phyloP scores from a whole-genome alignment of 768 basidiomycete genomes.

The Boletus edulis region DNA sequence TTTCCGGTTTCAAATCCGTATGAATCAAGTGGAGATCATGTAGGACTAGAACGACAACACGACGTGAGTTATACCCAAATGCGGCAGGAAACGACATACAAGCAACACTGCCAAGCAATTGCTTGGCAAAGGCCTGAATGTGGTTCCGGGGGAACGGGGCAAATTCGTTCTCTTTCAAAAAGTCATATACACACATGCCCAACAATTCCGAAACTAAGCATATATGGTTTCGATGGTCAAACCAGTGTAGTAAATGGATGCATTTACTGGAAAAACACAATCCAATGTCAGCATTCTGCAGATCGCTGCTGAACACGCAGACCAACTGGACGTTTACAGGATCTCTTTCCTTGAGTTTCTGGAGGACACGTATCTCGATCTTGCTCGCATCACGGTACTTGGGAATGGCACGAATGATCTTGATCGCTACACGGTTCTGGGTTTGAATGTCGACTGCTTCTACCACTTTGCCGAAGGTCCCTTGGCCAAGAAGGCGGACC shows the following conservation, averaged over 20 bases:
- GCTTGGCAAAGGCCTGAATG: conserved; percentile 93
- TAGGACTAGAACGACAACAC: conserved; percentile 55
- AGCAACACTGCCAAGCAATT: conserved; percentile 87
- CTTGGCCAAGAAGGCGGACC: conserved; percentile 87
- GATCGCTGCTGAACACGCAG: conserved; percentile 5
- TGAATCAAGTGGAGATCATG: conserved; percentile 91
- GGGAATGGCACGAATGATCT: conserved; percentile 97
- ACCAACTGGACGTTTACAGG: conserved; percentile 85
- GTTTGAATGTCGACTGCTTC: conserved; percentile 83
- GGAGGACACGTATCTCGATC: conserved; percentile 94
- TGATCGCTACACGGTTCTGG: conserved; percentile 85
- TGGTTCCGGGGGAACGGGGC: conserved; percentile 94
- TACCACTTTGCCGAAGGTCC: conserved; percentile 98
- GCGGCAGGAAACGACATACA: conserved; percentile 56
- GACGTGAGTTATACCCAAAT: background rate
- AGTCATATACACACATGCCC: conserved; percentile 98
- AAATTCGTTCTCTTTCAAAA: conserved; percentile 97
- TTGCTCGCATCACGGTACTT: conserved; percentile 99
- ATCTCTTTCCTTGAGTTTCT: conserved; percentile 87
- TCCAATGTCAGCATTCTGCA: conserved; percentile 18
- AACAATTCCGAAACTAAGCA: conserved; percentile 95
- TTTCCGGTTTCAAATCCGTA: conserved; percentile 99
- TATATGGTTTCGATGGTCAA: conserved; percentile 97
- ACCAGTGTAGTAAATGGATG: conserved; percentile 91
- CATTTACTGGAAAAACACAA: conserved; percentile 70